These are phyloP conservation scores for Debaryomyces subglobosus DNA, from an alignment of 1,139 yeast genomes.

Conservation along the genomic window DNA sequence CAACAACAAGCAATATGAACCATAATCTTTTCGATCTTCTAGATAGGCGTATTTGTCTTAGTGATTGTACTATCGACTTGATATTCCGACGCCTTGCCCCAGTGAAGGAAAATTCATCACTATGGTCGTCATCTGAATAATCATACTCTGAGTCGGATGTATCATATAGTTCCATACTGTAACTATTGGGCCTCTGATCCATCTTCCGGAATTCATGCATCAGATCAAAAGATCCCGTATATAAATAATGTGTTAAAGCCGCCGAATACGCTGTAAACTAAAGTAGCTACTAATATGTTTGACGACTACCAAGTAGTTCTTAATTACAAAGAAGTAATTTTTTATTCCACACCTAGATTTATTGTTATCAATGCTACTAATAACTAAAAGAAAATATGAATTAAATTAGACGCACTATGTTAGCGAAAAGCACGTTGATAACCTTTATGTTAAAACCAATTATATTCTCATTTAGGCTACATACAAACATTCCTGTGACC, in stretches of 20 bases:
- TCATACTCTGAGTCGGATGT: slow-evolving; percentile 3
- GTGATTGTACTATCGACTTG: not conserved
- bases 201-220: not conserved
- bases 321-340: not conserved
- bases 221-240: not conserved
- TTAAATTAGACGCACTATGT: not conserved
- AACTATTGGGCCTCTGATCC: not conserved
- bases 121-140: slow-evolving; percentile 8
- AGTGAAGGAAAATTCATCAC: not conserved
- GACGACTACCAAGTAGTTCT: not conserved
- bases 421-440: not conserved
- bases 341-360: not conserved
- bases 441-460: too few species aligned
- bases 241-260: not conserved
- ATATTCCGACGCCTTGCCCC: not conserved
- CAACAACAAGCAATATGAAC: not conserved
- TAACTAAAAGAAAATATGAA: not conserved
- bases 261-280: not conserved
- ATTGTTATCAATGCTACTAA: not conserved
- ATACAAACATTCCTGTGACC: not conserved
- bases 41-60: not conserved
- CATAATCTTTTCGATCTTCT: not conserved
- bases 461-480: not conserved
- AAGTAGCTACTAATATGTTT: not conserved
- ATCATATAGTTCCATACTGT: not conserved